These are phyloP conservation scores for Metarhizium humberi DNA, from an alignment of 2,329 filamentous ascomycete genomes.

Conservation along the genomic window DNA sequence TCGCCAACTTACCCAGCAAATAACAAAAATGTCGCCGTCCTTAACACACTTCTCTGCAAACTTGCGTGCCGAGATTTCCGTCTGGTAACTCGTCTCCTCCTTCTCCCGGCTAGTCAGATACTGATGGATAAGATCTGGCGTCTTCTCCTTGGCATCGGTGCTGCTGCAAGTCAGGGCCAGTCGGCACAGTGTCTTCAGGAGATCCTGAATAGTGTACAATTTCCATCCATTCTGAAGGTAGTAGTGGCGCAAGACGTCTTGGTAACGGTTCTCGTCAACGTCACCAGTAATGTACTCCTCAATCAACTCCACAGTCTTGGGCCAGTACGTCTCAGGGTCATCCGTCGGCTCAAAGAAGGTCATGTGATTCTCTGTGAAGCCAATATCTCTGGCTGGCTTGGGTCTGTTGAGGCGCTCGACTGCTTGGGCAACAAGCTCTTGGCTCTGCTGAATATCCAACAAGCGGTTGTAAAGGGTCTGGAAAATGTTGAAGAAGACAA, in stretches of 20 bases:
- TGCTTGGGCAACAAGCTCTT: slow-evolving; percentile 61
- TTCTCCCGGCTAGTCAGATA: slow-evolving; percentile 75
- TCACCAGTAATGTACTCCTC: slow-evolving; percentile 80
- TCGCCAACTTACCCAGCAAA: slow-evolving; percentile 71
- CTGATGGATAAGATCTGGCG: slow-evolving; percentile 76
- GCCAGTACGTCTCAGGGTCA: slow-evolving; percentile 64
- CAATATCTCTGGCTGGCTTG: slow-evolving; percentile 77
- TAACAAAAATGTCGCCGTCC: slow-evolving; percentile 83
- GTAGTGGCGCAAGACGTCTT: slow-evolving; percentile 84
- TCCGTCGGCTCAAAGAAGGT: slow-evolving; percentile 65
- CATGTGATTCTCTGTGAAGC: slow-evolving; percentile 68
- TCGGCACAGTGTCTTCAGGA: slow-evolving; percentile 72
- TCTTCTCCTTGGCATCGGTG: slow-evolving; percentile 86
- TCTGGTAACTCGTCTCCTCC: slow-evolving; percentile 80
- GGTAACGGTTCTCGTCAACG: slow-evolving; percentile 72
- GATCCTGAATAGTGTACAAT: slow-evolving; percentile 84
- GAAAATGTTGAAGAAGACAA: slow-evolving; percentile 91
- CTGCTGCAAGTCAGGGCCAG: slow-evolving; percentile 77
- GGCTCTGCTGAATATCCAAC: slow-evolving; percentile 72
- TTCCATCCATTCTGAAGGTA: slow-evolving; percentile 90
- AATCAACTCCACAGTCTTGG: slow-evolving; percentile 74
- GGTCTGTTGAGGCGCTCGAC: slow-evolving; percentile 62
- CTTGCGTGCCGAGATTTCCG: slow-evolving; percentile 83
- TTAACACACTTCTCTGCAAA: slow-evolving; percentile 89
- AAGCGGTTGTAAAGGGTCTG: slow-evolving; percentile 83